phyloP scores from a whole-genome alignment of 192 early-diverging fungal species.

The Coemansia sp. region DNA sequence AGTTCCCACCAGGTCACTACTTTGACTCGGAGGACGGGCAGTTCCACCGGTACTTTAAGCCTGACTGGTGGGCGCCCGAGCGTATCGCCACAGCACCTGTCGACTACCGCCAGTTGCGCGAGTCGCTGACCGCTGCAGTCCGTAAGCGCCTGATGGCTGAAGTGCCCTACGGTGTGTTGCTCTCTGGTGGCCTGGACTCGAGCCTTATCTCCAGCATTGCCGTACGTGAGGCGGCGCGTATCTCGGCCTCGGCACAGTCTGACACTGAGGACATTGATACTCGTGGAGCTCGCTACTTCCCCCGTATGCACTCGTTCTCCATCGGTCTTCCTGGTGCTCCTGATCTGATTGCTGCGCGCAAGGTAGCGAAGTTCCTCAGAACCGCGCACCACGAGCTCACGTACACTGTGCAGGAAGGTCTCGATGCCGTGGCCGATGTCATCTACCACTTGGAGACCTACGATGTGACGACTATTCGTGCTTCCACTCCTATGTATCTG shows the following conservation, averaged over 20 bases:
- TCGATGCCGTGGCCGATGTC: constrained; percentile 94
- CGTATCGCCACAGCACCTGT: constrained; percentile 43
- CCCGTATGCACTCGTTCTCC: constrained; percentile 96
- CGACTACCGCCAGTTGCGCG: constrained; percentile 72
- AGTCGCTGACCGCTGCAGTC: constrained; percentile 81
- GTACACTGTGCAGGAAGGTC: constrained; percentile 93
- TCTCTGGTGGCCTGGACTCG: constrained; percentile 94
- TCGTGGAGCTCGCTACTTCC: constrained; percentile 72
- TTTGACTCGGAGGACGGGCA: constrained; percentile 79
- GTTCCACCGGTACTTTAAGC: constrained; percentile 87
- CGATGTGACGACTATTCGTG: constrained; percentile 97
- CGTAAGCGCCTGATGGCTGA: constrained; percentile 98
- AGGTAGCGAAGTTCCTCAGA: constrained; percentile 86
- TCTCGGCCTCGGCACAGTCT: constrained; percentile 57
- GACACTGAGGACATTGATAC: constrained; percentile 64
- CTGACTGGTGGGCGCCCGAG: constrained; percentile 78
- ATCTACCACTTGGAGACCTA: constrained; percentile 98
- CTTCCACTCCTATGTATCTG: constrained; percentile 99
- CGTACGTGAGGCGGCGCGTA: constrained; percentile 75
- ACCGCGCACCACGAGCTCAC: constrained; percentile 97
- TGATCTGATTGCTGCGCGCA: constrained; percentile 86
- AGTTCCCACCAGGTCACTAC: constrained; percentile 97
- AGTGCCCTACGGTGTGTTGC: constrained; percentile 96
- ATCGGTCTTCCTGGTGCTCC: constrained; percentile 93
- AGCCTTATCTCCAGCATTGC: constrained; percentile 95